Base-by-base conservation (phyloP, 2,329 filamentous ascomycete species). In the Fusarium annulatum region DNA sequence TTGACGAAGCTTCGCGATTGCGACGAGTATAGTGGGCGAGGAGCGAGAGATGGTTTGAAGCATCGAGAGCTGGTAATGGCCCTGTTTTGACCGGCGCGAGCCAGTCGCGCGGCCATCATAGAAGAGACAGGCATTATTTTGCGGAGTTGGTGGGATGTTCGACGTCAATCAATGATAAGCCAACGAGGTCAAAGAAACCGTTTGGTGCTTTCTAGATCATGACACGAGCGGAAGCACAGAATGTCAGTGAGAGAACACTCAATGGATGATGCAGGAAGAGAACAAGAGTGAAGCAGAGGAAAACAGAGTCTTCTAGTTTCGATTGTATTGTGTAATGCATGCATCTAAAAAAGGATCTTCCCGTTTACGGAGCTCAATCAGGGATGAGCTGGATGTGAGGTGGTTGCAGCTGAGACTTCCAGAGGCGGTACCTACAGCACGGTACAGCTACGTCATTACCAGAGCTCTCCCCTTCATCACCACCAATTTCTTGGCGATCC, bases 21-120 rank as follows among this genome's bases (percentile, higher is more conserved):
- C 15, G 58, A 59, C 39, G 63, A 61, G 45, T 28, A 69, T 11
- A 60, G 53, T n/a, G 61, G 67, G 18, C 63, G 76, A 61, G 64
- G 51, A 52, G 64, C 28, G 45, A 71, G 36, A 34, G 71, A 61
- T 12, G 75, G 28, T 28, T 67, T 59, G 33, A 73, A 58, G 34
- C 45, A 58, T 42, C 69, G 72, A 30, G 76, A 67, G 59, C 64
- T 71, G 41, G 62, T 33, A 16, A 70, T 56, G 33, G 51, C 57
- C 11, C 53, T 66, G n/a, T 59, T 53, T 43, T 64, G 73, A 38
- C 76, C 65, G 28, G 65, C 63, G 48, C 75, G 77, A 61, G 56
- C 76, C 41, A 78, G 70, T 71, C 77, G 76, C 65, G 73, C 66
- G 21, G 75, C 71, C 49, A 76, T 72, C 38, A 78, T 69, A 43